These are phyloP conservation scores for Leccinum aurantiacum DNA, from an alignment of 768 basidiomycete genomes.

Conservation along the genomic window DNA sequence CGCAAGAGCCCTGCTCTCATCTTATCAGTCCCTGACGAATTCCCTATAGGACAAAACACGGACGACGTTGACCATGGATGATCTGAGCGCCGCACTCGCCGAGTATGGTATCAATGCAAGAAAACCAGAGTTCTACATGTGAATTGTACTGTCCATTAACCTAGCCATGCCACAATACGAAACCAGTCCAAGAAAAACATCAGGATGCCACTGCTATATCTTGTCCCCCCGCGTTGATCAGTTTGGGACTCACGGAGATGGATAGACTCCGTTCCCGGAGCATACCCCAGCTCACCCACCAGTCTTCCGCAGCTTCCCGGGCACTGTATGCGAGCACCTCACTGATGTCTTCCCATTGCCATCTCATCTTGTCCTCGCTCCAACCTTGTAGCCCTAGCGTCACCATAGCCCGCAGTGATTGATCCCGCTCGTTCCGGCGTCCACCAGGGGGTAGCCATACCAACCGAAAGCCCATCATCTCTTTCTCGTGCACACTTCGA, in stretches of 20 bases:
- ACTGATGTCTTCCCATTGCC: conserved; percentile 52
- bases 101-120: conserved; percentile 95
- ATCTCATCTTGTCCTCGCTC: conserved; percentile 46
- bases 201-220: background rate
- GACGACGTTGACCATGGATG: conserved; percentile 96
- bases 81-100: conserved; percentile 86
- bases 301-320: conserved; percentile 55
- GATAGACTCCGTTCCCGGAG: conserved; percentile 37
- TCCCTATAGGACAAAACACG: conserved; percentile 76
- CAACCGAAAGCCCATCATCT: conserved; percentile 41
- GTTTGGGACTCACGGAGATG: background rate
- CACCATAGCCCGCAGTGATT: conserved; percentile 26
- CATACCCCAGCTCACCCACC: conserved; percentile 58
- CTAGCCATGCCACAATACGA: background rate
- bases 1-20: background rate
- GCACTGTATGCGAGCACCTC: conserved; percentile 49
- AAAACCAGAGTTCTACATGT: conserved; percentile 94
- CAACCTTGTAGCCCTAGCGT: conserved; percentile 30
- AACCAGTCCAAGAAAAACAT: background rate
- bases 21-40: conserved; percentile 5
- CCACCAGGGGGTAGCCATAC: conserved; percentile 43
- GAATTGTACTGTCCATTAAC: conserved; percentile 12
- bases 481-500: conserved; percentile 40
- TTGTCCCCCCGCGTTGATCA: background rate
- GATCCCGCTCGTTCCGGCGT: conserved; percentile 43